Evolutionary conservation across 2,329 filamentous ascomycete species (phyloP), one percentile per base, ranked within the genome.

Genomic region (Phaeosphaeriaceae sp.): DNA sequence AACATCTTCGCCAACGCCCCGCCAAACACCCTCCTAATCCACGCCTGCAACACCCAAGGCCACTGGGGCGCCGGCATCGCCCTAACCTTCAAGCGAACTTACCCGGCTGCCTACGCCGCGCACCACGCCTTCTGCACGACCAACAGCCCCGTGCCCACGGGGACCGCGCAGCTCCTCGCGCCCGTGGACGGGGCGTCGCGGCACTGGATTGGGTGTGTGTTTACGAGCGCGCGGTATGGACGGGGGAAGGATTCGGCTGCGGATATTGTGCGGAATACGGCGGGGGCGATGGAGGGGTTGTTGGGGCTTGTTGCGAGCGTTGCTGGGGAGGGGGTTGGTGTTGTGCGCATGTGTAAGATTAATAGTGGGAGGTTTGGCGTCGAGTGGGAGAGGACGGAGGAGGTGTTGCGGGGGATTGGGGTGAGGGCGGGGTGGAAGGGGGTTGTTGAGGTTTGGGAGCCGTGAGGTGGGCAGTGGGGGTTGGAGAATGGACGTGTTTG

Each of bases 11-110:
- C 74, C 30, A 17, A 34, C 8, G 80, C 80, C 0, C 81, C 82
- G 0, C 63, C 76, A 28, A 68, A 75, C 43, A 73, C 77, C 17
- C 74, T 82, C 13, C 68, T 86, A 13, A 77, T 85, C 48, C 83
- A 87, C 64, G 82, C 83, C 11, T 86, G 83, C 70, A 87, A 86
- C 65, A 79, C 78, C 42, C 68, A 77, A 52, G 84, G 83, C 5
- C 62, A 61, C 12, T 87, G 84, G 84, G 81, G 82, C 37, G 76
- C 75, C 3, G 84, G 84, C n/a, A 83, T 86, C 44, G 84, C 83
- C 2, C 56, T 61, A 28, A 73, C 68, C 0, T 85, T 86, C 69
- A 77, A 74, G 17, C 50, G 67, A 4, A 67, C 67, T 17, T 86
- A 83, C 49, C 82, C 82, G 0, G 59, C 66, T 1, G 83, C 83